Evolutionary conservation across 495 filamentous ascomycete species (phyloP), one percentile per base, ranked within the genome.

Genomic region (Geopyxis carbonaria): DNA sequence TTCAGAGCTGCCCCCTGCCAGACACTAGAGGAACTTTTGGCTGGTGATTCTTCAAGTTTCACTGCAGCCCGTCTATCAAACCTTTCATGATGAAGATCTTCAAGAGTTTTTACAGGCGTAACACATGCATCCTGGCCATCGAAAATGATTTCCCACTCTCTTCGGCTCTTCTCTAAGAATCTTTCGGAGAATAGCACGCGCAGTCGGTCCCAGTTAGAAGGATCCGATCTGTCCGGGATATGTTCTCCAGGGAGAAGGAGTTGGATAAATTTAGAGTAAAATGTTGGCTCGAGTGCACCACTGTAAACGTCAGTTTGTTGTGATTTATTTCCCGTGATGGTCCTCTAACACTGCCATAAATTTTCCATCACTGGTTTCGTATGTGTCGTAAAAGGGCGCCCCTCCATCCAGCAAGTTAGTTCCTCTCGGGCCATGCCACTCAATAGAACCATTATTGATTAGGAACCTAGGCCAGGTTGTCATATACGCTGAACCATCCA

Each of bases 51-150:
- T 19, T 62, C 61, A 45, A 93, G 57, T 22, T 74, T 71, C 6
- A 93, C 81, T 8, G 71, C 59, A 16, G 82, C 76, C 45, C 82
- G 61, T 55, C 86, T 83, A 42, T 91, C 78, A 30, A 43, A 48
- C 4, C 65, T 63, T 21, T 64, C 55, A n/a, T 59, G 55, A 53
- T 80, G 70, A 40, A 93, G 61, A 59, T 93, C 86, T 0, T 28
- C 45, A 49, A 79, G 77, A 30, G 72, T 74, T 35, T 92, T 58
- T 2, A 95, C 80, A 2, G 87, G 85, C 15, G 84, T 86, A 40
- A 79, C 83, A 57, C 87, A 95, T 6, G 87, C 85, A 64, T 95
- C 87, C 0, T 74, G 87, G 13, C 78, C 79, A 49, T 89, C 78
- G 56, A 93, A 95, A 2, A 91, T 57, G 4, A 38, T 47, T 58